Conservation (phyloP, 805 yeast species). For the Hanseniaspora vineae region DNA sequence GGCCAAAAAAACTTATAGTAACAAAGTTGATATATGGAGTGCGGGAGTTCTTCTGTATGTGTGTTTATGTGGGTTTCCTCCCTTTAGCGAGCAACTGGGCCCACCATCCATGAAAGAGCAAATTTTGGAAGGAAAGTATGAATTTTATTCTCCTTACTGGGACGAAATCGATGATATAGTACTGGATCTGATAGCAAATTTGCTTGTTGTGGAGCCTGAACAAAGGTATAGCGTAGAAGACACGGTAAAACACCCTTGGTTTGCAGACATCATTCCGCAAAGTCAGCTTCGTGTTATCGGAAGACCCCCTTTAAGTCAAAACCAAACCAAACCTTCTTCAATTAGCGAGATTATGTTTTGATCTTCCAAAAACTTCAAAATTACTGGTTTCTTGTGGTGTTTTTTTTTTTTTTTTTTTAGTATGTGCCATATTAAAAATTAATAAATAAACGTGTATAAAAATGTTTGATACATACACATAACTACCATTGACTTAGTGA, state of each 20-base stretch:
- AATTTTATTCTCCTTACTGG: conserved; percentile 73
- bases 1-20: conserved; percentile 45
- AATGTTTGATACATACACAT: background rate
- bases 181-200: conserved; percentile 48
- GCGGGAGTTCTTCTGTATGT: conserved; percentile 68
- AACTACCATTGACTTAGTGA: conserved; percentile 32
- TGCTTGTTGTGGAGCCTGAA: conserved; percentile 51
- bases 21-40: conserved; percentile 73
- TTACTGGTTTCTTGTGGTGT: too few relatives aligned
- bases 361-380: too few relatives aligned
- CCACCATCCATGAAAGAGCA: conserved; percentile 74
- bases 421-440: too few relatives aligned
- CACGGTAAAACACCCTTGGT: conserved; percentile 85
- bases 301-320: conserved; percentile 1
- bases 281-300: background rate
- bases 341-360: conserved; percentile 24
- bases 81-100: conserved; percentile 69
- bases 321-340: conserved; percentile 19
- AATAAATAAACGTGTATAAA: background rate
- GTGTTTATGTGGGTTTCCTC: conserved; percentile 75
- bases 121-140: conserved; percentile 51
- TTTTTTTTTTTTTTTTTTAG: too few relatives aligned
- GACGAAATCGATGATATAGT: conserved; percentile 55
- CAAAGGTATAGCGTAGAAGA: conserved; percentile 74
- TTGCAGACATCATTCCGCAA: conserved; percentile 19